Base-by-base conservation (phyloP, 2,329 filamentous ascomycete genomes). In the Diaporthe caulivora region DNA sequence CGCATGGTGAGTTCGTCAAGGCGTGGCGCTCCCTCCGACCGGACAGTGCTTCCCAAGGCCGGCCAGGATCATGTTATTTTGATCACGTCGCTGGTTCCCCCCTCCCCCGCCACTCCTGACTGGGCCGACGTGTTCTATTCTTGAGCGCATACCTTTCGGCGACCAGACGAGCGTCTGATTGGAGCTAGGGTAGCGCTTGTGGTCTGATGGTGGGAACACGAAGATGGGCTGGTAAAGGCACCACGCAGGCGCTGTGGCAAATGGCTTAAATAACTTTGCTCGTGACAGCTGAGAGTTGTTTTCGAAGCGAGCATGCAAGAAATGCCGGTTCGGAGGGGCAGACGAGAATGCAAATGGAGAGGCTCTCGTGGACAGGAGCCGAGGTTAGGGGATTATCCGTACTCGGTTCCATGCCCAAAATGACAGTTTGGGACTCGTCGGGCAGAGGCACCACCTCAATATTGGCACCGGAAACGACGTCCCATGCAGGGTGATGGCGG, bases 401-500 rank as follows among this genome's bases (percentile, higher is more conserved):
- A 53, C 31, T 40, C 62, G 62, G 31, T 29, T 53, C 47, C 31
- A 67, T 67, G 62, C 47, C 62, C 21, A 51, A 40, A 53, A 5
- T 21, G 47, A 67, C n/a, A 26, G 26, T 40, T 62, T 21, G 47
- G 47, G 31, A 53, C 31, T 10, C 47, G 29, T 53, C n/a, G 62
- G 62, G 44, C 31, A 26, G 62, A 40, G 31, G 62, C 44, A 71
- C 55, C 44, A 71, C 47, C 55, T 62, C 55, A 58, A 42, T 71
- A 62, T 58, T 29, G 69, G 55, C 69, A 62, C 34, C 24, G 29
- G 31, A 62, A 34, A 42, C 24, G 29, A 62, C 69, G 69, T n/a
- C n/a, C 69, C 69, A 71, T 62, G 69, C 69, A 54, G 57, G 13
- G 55, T 42, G 55, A 71, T 62, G 69, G 69, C 44, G 55, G 44